Percentiles rank a stretch among this genome's conserved stretches.
Evolutionary conservation across 805 yeast genomes (phyloP).

Genomic region (Spathaspora girioi): DNA sequence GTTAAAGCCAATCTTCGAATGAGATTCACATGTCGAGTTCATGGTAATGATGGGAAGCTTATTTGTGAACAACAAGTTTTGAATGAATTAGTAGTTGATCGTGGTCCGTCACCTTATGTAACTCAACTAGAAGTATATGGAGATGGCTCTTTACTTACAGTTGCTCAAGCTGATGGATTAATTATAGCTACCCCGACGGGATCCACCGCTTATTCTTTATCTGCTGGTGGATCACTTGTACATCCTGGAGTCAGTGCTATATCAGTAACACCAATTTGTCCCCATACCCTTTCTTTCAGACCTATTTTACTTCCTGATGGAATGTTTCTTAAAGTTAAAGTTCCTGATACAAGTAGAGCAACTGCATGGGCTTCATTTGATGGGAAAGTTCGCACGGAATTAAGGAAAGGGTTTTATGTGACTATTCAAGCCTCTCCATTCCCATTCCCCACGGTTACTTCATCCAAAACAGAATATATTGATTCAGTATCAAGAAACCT

Average conservation of each 20-base stretch:
- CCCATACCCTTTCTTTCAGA: slow-evolving; percentile 89
- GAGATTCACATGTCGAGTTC: slow-evolving; percentile 82
- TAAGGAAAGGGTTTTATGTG: slow-evolving; percentile 79
- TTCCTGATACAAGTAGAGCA: slow-evolving; percentile 72
- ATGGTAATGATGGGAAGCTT: slow-evolving; percentile 47
- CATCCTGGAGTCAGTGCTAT: slow-evolving; percentile 94
- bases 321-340: slow-evolving; percentile 79
- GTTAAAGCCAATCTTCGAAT: slow-evolving; percentile 75
- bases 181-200: slow-evolving; percentile 95
- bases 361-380: slow-evolving; percentile 98
- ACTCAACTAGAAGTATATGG: slow-evolving; percentile 88
- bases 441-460: slow-evolving; percentile 90
- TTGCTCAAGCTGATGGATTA: slow-evolving; percentile 91
- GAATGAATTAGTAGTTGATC: slow-evolving; percentile 85
- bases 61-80: slow-evolving; percentile 71
- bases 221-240: slow-evolving; percentile 93
- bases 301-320: slow-evolving; percentile 92
- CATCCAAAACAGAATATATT: slow-evolving; percentile 71
- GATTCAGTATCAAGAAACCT: slow-evolving; percentile 81
- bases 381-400: slow-evolving; percentile 83
- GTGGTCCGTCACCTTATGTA: slow-evolving; percentile 93
- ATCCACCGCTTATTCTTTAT: slow-evolving; percentile 90
- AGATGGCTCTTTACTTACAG: slow-evolving; percentile 77
- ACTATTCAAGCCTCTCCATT: slow-evolving; percentile 81
- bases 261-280: slow-evolving; percentile 92